Evolutionary conservation across 2,329 filamentous ascomycete species (phyloP), one percentile per base, ranked within the genome.

Genomic region (Penicillium sclerotigenum): DNA sequence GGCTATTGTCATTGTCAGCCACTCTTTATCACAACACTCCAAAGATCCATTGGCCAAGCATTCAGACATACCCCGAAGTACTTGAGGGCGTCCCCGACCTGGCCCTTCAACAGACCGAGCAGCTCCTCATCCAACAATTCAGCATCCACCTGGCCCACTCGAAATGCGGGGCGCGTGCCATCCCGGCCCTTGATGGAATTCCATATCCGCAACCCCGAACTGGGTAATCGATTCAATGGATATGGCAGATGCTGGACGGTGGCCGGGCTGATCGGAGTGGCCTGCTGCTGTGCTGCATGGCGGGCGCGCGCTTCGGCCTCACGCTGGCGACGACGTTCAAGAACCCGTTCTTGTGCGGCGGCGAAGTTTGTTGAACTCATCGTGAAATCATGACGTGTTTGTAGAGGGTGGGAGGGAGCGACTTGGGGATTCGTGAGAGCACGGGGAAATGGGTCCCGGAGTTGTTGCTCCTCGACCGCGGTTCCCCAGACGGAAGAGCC

Each of bases 101-200:
- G 93, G 6, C 83, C 85, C 70, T 89, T 91, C 57, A 99, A 79
- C 62, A 97, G 81, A n/a, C 85, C 84, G 24, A 97, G 80, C 43
- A 99, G 81, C 77, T 97, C 94, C 70, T 96, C 91, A 73, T 99
- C 94, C 18, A 99, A 82, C 47, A 99, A 80, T 73, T 97, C 94
- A 36, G 94, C 91, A 73, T 99, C 94, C 41, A 97, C 90, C 76
- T 99, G 94, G 28, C 93, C 91, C 28, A 99, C 94, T 52, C 94
- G 87, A 72, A 96, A 97, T 11, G 90, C 87, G 5, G 94, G 93
- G 16, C 86, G 81, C 24, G 89, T 93, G 42, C 91, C 90, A 69
- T 91, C 87, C 58, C 89, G 85, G 6, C 88, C 87, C 37, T 84
- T 84, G 40, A 93, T 77, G 5, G 82, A 77, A 68, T 91, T 84